A percentile compares a stretch with the other conserved stretches of the same genome.
Evolutionary conservation across 1,139 yeast genomes (phyloP).

Genomic region (Yamadazyma sp.): DNA sequence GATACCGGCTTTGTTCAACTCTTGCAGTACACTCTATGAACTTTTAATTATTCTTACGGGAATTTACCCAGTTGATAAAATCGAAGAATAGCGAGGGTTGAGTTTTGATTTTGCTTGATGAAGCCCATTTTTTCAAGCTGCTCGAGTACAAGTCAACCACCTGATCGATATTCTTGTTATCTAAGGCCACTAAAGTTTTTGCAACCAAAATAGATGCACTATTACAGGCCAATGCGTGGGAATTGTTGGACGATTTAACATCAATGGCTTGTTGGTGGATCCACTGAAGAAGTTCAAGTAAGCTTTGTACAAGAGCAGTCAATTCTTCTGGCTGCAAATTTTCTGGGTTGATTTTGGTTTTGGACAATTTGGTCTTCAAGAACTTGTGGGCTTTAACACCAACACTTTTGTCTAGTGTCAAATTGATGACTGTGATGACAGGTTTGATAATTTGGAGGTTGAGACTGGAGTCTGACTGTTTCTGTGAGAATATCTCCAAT

Average conservation of each 20-base stretch:
- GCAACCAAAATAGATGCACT: conserved; percentile 63
- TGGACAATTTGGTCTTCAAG: conserved; percentile 64
- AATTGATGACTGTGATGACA: conserved; percentile 56
- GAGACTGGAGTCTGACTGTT: conserved; percentile 43
- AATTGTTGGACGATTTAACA: conserved; percentile 44
- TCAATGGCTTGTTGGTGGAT: conserved; percentile 44
- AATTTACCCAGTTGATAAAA: conserved; percentile 74
- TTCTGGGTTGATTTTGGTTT: conserved; percentile 32
- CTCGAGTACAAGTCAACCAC: conserved; percentile 58
- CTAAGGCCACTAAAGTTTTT: conserved; percentile 49
- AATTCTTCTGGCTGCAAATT: conserved; percentile 13
- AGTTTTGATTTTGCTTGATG: conserved; percentile 45
- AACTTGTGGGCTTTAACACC: conserved; percentile 77
- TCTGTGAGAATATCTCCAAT: conserved; percentile 58
- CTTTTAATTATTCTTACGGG: conserved; percentile 26
- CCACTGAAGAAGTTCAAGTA: conserved; percentile 28
- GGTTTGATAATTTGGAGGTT: conserved; percentile 55
- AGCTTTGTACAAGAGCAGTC: conserved; percentile 20
- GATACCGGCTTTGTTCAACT: neutral
- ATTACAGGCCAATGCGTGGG: conserved; percentile 56
- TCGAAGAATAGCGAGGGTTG: conserved; percentile 71
- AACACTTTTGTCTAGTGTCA: conserved; percentile 67
- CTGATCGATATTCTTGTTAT: conserved; percentile 27
- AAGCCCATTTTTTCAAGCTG: conserved; percentile 63
- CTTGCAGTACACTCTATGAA: neutral